Evolutionary conservation across 148 eudicot genomes (phyloP).

Genomic region (Chenopodium album): DNA sequence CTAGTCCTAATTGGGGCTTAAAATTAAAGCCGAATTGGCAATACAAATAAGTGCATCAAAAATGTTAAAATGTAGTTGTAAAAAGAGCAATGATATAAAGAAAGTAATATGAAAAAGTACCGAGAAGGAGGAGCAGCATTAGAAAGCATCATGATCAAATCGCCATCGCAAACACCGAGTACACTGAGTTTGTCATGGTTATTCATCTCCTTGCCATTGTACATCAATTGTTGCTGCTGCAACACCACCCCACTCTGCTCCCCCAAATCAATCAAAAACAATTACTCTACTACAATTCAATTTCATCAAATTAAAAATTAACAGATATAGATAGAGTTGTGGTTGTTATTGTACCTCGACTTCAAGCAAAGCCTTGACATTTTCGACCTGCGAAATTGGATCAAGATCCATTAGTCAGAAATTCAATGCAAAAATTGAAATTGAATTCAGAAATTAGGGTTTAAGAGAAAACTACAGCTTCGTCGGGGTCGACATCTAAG

Average conservation of each 20-base stretch:
- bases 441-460: slow-evolving; percentile 30
- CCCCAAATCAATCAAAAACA: not conserved
- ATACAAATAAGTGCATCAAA: too few relatives aligned
- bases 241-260: slow-evolving; percentile 70
- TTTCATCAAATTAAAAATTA: not conserved
- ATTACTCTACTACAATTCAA: not conserved
- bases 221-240: slow-evolving; percentile 79
- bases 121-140: slow-evolving; percentile 35
- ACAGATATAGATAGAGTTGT: too few relatives aligned
- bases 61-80: too few relatives aligned
- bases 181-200: slow-evolving; percentile 73
- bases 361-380: slow-evolving; percentile 92
- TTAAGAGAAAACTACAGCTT: slow-evolving; percentile 48
- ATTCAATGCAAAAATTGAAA: not conserved
- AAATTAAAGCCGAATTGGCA: too few relatives aligned
- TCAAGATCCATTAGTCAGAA: slow-evolving; percentile 1
- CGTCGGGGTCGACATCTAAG: slow-evolving; percentile 78
- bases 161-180: slow-evolving; percentile 82
- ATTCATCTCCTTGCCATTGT: slow-evolving; percentile 85
- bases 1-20: too few relatives aligned
- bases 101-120: slow-evolving; percentile 5
- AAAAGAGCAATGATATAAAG: too few relatives aligned
- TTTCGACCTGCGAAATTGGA: slow-evolving; percentile 65
- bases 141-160: slow-evolving; percentile 91
- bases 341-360: slow-evolving; percentile 58